Percentiles rank a stretch among this genome's conserved stretches.
Evolutionary conservation across 2,329 filamentous ascomycete species (phyloP).

Genomic region (Alternaria longipes): DNA sequence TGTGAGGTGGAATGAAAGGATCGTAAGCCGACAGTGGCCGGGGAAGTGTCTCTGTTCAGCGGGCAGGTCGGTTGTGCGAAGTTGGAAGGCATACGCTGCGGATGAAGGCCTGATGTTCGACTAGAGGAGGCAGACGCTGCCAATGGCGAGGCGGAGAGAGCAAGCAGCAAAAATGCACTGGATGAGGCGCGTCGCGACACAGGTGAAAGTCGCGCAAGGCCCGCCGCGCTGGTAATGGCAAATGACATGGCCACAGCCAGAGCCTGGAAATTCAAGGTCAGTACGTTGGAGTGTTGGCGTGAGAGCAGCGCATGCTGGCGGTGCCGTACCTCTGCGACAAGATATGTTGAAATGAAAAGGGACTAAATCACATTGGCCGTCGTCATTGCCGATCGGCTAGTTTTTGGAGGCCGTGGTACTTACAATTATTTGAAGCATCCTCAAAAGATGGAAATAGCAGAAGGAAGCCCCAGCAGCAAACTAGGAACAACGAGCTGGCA

Average conservation of each 20-base stretch:
- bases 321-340: slow-evolving; percentile 36
- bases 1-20: slow-evolving; percentile 45
- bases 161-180: slow-evolving; percentile 42
- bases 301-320: slow-evolving; percentile 27
- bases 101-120: slow-evolving; percentile 26
- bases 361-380: slow-evolving; percentile 41
- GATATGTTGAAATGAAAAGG: slow-evolving; percentile 32
- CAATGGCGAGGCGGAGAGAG: slow-evolving; percentile 41
- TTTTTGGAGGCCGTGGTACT: slow-evolving; percentile 27
- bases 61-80: slow-evolving; percentile 42
- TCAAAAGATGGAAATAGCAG: not conserved
- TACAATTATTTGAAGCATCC: slow-evolving; percentile 35
- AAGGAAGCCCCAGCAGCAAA: not conserved
- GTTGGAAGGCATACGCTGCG: slow-evolving; percentile 24
- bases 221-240: slow-evolving; percentile 42
- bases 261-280: slow-evolving; percentile 37
- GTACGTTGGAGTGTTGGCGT: slow-evolving; percentile 20
- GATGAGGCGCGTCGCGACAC: slow-evolving; percentile 37
- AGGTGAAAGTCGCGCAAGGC: slow-evolving; percentile 31
- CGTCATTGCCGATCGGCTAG: slow-evolving; percentile 46
- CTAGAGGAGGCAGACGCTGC: slow-evolving; percentile 35
- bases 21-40: slow-evolving; percentile 39
- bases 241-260: slow-evolving; percentile 52
- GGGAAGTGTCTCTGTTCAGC: slow-evolving; percentile 40
- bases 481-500: not conserved